Base-by-base conservation (phyloP, 768 basidiomycete genomes). In the Asterophora lycoperdoides region DNA sequence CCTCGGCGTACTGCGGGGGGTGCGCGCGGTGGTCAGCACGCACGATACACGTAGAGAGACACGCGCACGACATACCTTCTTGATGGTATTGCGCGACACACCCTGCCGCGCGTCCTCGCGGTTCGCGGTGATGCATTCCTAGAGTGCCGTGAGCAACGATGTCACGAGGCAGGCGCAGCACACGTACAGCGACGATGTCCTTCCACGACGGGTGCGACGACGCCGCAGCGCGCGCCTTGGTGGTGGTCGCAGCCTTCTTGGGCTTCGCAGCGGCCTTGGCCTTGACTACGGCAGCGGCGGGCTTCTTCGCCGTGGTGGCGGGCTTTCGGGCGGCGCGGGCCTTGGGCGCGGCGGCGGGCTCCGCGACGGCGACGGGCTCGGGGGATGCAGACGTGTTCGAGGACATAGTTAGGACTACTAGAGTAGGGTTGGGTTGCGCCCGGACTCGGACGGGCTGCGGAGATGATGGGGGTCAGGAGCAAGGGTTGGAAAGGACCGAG, bases 21-120 rank as follows among this genome's bases (percentile, higher is more conserved):
- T 23, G 6, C 23, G 23, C 3, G 52, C 29, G 35, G 36, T 63
- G 6, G 9, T 32, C 30, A 59, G 60, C 50, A 60, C 28, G 29
- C 17, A 51, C 9, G 10, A 10, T 23, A 40, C 44, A 18, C 29
- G 15, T 29, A 34, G 42, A n/a, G 20, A 10, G 34, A 23, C 38
- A 30, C 8, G 45, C 41, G 49, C 5, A 64, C 3, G 9, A 13
- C 78, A 56, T 49, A 88, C 84, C 78, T 89, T 89, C 81, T 93
- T 94, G 68, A 93, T 85, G 6, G 75, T 75, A 17, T 72, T 68
- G 41, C 92, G 78, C 11, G 89, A 92, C 33, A 90, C 90, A 51
- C 89, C 90, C 46, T 69, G 57, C 40, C 86, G 81, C 20, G 74
- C 71, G 32, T 87, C 85, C 35, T 84, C 83, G 56, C 78, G 79